Base-by-base conservation (phyloP, 108 stramenopile species). In the Cyclotella distinguenda region DNA sequence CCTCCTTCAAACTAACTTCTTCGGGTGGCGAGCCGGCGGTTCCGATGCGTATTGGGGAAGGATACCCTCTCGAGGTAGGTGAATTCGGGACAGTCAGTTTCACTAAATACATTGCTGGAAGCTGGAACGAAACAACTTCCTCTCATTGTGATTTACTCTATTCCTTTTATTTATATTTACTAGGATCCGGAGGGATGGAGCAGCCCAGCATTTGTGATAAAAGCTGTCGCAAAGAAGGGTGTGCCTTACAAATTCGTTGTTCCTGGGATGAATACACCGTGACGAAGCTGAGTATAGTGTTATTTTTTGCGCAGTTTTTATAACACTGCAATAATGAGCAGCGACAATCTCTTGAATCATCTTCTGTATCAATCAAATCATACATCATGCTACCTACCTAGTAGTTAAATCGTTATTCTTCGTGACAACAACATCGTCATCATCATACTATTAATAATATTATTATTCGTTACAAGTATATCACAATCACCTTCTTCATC, bases 161-260 rank as follows among this genome's bases (percentile, higher is more conserved):
- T 22, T 10, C 16, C 11, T 3, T 48, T 22, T 2, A 18, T 23
- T 22, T 48, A 10, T 48, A 3, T 22, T 3, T 30, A 2, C 11
- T 27, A 57, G 60, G 79, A 88, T 58, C 84, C 75, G 4, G 82
- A 82, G 32, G 86, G 90, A 35, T 91, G 79, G 75, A 74, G 71
- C 31, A 78, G 76, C 55, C 90, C 90, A 38, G 75, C 83, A 16
- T 91, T 88, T 72, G 84, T 78, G 15, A 61, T 91, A 9, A 82
- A 83, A 33, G 71, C 84, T 13, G 82, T 88, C 26, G 74, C 84
- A 53, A 86, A 86, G 55, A 72, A 67, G 15, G 78, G 75, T 11
- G 87, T 91, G 0, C 90, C 90, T 10, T 91, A 86, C 86, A 88
- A 88, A 53, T 91, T 91, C 50, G 77, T 81, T 10, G 84, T 91